Conservation (phyloP, 1,139 yeast species). For the Meyerozyma elateridarum region DNA sequence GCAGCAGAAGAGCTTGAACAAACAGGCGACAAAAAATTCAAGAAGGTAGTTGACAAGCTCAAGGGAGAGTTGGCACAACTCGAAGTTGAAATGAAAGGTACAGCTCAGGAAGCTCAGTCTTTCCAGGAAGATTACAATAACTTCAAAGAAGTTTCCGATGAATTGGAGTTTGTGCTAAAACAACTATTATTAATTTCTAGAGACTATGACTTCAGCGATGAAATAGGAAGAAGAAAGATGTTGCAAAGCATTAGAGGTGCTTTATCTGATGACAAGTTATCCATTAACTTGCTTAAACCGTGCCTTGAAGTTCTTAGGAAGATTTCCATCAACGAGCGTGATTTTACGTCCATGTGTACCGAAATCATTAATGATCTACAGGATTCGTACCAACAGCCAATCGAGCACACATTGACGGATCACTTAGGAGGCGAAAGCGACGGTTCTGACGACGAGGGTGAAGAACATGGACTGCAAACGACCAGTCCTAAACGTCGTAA, state of each 20-base stretch:
- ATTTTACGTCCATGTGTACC: conserved; percentile 78
- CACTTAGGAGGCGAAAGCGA: conserved; percentile 29
- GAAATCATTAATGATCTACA: conserved; percentile 83
- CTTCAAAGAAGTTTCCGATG: conserved; percentile 40
- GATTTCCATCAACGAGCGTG: conserved; percentile 74
- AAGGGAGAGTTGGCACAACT: conserved; percentile 14
- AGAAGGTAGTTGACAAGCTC: conserved; percentile 17
- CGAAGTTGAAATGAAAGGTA: conserved; percentile 9
- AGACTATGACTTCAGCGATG: conserved; percentile 84
- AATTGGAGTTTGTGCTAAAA: conserved; percentile 68
- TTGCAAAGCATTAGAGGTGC: conserved; percentile 64
- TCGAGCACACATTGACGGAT: conserved; percentile 19
- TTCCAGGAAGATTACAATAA: conserved; percentile 22
- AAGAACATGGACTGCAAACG: conserved; percentile 21
- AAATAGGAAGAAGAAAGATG: conserved; percentile 83
- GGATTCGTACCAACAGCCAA: conserved; percentile 50
- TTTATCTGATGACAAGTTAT: conserved; percentile 49
- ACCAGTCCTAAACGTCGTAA: conserved; percentile 23
- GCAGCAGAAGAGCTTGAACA: conserved; percentile 16
- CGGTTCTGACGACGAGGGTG: conserved; percentile 20
- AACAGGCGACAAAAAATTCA: conserved; percentile 20
- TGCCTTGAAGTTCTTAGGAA: conserved; percentile 64
- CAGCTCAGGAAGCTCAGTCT: conserved; percentile 5
- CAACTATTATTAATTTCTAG: conserved; percentile 68
- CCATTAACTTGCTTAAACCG: conserved; percentile 50